Base-by-base conservation (phyloP, 2,329 filamentous ascomycete genomes). In the Stagonosporopsis rhizophila region DNA sequence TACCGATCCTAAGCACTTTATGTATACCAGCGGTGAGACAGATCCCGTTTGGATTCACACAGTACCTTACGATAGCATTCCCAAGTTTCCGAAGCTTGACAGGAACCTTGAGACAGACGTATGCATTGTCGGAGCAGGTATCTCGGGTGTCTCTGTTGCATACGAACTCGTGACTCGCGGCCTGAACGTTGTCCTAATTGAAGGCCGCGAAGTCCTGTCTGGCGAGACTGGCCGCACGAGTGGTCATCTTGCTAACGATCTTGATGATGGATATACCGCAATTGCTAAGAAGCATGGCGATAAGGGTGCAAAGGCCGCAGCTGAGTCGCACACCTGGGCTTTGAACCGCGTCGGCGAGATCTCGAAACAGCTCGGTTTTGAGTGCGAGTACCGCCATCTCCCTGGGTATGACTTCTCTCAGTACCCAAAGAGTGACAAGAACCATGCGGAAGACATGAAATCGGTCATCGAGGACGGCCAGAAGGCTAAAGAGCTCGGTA, bases 301-400 rank as follows among this genome's bases (percentile, higher is more conserved):
- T 19, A 70, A 77, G 0, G 81, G 82, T 1, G 83, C 83, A 0
- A 76, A 75, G 52, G 62, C 72, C 0, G 82, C 82, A 0, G 83
- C 82, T 0, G 82, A 86, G 15, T 84, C 82, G 23, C 83, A 86
- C 52, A 74, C 76, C 0, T 86, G 82, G 80, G 84, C 83, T 0
- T 62, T 85, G 11, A 75, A 82, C 20, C 78, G 77, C 0, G 76
- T 86, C 0, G 83, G 82, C 0, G 78, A 85, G 53, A 73, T 86
- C 2, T 72, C 79, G 0, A 73, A 76, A 52, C 67, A 81, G 58
- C 72, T 85, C 6, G 78, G 77, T 4, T 82, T 86, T 28, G 82
- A 85, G 0, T 86, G 84, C 69, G 83, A 85, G 59, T 86, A 84
- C 64, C 79, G 83, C 6, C 71, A 72, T 32, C 61, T 86, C 2